Percentiles rank a stretch among this genome's conserved stretches.
Evolutionary conservation across 345 rosid species (phyloP).

Genomic region (Eutrema heterophyllum): DNA sequence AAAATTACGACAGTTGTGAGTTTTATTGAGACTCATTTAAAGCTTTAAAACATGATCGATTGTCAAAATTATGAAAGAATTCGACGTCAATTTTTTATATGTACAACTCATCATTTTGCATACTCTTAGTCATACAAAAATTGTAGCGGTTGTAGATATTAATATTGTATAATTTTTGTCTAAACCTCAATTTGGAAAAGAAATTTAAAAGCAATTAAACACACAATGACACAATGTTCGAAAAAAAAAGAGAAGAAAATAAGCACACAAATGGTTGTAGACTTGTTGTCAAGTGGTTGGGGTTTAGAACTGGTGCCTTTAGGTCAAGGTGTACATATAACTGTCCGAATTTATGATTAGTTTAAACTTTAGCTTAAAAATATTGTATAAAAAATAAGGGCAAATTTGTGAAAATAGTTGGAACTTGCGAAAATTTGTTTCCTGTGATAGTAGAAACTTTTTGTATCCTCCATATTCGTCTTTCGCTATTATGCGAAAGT

Average conservation of each 20-base stretch:
- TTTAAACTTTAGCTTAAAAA: neutral
- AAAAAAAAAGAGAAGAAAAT: no score
- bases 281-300: neutral
- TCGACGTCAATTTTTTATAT: neutral
- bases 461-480: constrained; percentile 3
- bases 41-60: neutral
- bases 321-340: neutral
- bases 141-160: neutral
- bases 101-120: neutral
- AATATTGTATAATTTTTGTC: neutral
- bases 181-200: neutral
- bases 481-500: neutral
- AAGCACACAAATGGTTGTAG: neutral
- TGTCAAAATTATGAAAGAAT: neutral
- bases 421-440: neutral
- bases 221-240: no score
- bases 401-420: neutral
- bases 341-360: neutral
- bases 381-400: neutral
- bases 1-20: neutral
- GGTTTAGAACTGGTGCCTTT: neutral
- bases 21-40: neutral
- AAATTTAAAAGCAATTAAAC: neutral
- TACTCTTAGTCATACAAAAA: neutral
- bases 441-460: neutral